Percentiles rank a stretch among this genome's conserved stretches.
phyloP scores from a whole-genome alignment of 1,284 basidiomycete species.

The Cryptococcus amylolentus region DNA sequence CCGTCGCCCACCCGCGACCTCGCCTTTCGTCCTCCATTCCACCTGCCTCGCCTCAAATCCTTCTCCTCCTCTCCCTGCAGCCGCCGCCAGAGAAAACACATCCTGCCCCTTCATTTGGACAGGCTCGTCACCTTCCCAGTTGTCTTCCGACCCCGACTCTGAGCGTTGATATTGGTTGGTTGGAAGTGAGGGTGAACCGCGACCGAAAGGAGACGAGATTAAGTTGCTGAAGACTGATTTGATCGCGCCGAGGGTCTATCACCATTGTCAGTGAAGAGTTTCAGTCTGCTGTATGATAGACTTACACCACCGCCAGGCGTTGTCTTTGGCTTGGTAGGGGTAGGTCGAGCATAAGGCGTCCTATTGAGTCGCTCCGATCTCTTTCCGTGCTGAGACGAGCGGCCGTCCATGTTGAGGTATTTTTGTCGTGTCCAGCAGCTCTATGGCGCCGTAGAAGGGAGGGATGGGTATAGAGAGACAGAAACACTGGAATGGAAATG shows the following conservation, averaged over 20 bases:
- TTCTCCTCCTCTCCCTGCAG: slow-evolving; percentile 24
- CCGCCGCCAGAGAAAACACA: slow-evolving; percentile 33
- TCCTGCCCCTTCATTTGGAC: slow-evolving; percentile 29
- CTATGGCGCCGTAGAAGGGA: too few relatives aligned
- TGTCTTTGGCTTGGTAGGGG: slow-evolving; percentile 11
- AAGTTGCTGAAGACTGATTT: slow-evolving; percentile 19
- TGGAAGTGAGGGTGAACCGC: slow-evolving; percentile 18
- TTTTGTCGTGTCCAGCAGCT: background rate
- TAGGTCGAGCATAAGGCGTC: slow-evolving; percentile 31
- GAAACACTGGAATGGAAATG: too few relatives aligned
- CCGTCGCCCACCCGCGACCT: slow-evolving; percentile 26
- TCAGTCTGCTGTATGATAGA: background rate
- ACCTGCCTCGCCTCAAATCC: slow-evolving; percentile 31
- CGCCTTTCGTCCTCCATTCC: slow-evolving; percentile 27
- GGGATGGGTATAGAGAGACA: too few relatives aligned
- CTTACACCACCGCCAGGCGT: slow-evolving; percentile 11
- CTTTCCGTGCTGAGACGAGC: slow-evolving; percentile 31
- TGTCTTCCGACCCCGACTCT: slow-evolving; percentile 43
- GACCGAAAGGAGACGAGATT: slow-evolving; percentile 29
- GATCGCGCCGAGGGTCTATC: slow-evolving; percentile 19
- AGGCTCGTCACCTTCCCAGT: slow-evolving; percentile 38
- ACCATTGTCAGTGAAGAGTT: background rate
- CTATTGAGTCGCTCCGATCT: slow-evolving; percentile 26
- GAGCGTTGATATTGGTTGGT: slow-evolving; percentile 25
- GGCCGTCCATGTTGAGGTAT: slow-evolving; percentile 26